phyloP scores from a whole-genome alignment of 2,329 filamentous ascomycete species.

The Fusarium devonianum region DNA sequence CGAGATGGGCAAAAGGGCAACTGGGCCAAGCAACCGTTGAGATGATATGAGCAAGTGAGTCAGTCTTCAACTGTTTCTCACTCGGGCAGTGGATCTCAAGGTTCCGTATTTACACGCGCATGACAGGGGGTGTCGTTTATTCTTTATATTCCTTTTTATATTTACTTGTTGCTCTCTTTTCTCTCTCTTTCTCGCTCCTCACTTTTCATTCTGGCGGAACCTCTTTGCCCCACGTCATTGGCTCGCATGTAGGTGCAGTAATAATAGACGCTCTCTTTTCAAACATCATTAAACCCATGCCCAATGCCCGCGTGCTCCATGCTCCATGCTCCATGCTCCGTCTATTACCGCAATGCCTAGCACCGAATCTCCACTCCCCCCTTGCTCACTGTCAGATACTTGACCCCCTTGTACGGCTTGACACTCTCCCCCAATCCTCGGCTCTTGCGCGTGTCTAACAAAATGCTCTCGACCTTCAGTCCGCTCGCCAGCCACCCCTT shows the following conservation, averaged over 20 bases:
- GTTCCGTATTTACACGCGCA: too few relatives aligned
- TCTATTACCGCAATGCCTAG: constrained; percentile 40
- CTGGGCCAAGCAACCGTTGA: constrained; percentile 1
- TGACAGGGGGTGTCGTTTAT: neutral
- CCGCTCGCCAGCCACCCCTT: constrained; percentile 75
- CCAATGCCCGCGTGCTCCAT: too few relatives aligned
- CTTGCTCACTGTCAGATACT: constrained; percentile 84
- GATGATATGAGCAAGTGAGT: constrained; percentile 2
- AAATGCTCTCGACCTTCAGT: constrained; percentile 71
- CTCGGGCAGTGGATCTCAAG: too few relatives aligned
- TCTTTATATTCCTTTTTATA: constrained; percentile 3
- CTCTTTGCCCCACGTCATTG: constrained; percentile 13
- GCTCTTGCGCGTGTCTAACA: constrained; percentile 79
- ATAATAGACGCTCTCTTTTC: neutral
- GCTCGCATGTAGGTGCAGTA: constrained; percentile 7
- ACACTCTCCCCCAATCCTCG: constrained; percentile 85
- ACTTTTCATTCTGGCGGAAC: too few relatives aligned
- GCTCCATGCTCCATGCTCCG: neutral
- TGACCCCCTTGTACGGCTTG: constrained; percentile 97
- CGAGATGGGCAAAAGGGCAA: constrained; percentile 12
- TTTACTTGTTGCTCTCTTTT: constrained; percentile 9
- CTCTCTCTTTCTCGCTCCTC: too few relatives aligned
- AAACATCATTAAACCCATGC: constrained; percentile 14
- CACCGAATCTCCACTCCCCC: constrained; percentile 70
- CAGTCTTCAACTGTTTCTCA: too few relatives aligned